phyloP scores from a whole-genome alignment of 2,329 filamentous ascomycete genomes.

The Diplodia corticola region DNA sequence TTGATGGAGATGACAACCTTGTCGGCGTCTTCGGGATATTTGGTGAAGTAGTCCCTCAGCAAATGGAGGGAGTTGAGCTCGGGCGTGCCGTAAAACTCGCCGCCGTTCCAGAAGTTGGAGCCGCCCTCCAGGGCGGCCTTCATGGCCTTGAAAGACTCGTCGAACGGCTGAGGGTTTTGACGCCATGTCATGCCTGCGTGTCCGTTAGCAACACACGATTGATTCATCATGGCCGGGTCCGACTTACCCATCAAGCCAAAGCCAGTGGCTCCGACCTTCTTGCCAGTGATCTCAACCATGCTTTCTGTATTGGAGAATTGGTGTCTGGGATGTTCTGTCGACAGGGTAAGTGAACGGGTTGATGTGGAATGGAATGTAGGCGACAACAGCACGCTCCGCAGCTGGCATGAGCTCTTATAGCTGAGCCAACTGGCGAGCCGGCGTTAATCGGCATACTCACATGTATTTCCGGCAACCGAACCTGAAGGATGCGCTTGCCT shows the following conservation, averaged over 20 bases:
- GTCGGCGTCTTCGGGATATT: constrained; percentile 52
- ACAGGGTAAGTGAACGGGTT: not conserved
- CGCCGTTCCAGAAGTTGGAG: constrained; percentile 53
- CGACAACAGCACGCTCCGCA: not conserved
- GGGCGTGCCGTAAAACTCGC: constrained; percentile 50
- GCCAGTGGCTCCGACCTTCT: constrained; percentile 44
- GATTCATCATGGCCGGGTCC: not conserved
- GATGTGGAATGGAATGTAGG: not conserved
- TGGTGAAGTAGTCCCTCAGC: constrained; percentile 52
- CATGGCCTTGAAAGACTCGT: constrained; percentile 48
- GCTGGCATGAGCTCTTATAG: not conserved
- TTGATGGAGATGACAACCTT: constrained; percentile 56
- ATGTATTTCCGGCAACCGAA: not conserved
- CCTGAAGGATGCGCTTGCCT: not conserved
- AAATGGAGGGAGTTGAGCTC: constrained; percentile 51
- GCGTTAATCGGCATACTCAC: not conserved
- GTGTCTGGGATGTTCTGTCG: not conserved
- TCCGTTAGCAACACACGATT: not conserved
- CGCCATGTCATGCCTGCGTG: constrained; percentile 49
- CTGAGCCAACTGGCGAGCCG: not conserved
- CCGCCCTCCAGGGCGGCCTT: constrained; percentile 44
- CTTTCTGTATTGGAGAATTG: constrained; percentile 23
- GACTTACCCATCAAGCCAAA: constrained; percentile 50
- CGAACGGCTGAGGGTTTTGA: constrained; percentile 37
- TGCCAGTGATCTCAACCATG: constrained; percentile 39